These are phyloP conservation scores for Tylopilus rubrobrunneus DNA, from an alignment of 768 basidiomycete species.

Conservation along the genomic window DNA sequence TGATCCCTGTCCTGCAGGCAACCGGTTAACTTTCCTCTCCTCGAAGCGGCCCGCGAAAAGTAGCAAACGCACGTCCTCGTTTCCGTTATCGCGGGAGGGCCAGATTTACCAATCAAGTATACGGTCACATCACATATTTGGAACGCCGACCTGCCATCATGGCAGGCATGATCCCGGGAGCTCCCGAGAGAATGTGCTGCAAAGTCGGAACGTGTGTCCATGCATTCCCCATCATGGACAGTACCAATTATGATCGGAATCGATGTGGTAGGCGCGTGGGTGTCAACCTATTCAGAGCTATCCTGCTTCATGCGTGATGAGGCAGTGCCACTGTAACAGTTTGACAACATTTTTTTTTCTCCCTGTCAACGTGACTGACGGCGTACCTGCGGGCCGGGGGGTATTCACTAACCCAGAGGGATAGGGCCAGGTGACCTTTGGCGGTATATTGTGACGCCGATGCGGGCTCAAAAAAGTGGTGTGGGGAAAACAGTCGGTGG, in stretches of 20 bases:
- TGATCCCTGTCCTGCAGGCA: not conserved
- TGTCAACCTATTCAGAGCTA: not conserved
- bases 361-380: slow-evolving; percentile 18
- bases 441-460: not conserved
- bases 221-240: not conserved
- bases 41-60: not conserved
- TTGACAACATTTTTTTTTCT: not conserved
- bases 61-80: not conserved
- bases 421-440: not conserved
- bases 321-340: not conserved
- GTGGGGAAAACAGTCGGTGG: slow-evolving; percentile 1
- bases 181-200: not conserved
- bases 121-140: not conserved
- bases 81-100: not conserved
- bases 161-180: not conserved
- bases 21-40: not conserved
- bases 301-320: not conserved
- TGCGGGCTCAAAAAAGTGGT: not conserved
- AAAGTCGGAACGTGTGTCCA: not conserved
- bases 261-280: not conserved
- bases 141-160: not conserved
- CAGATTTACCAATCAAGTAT: not conserved
- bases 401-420: not conserved
- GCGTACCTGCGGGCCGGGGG: not conserved
- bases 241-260: not conserved